Conservation (phyloP, 225 moss, liverwort and hornwort genomes). For the Marchantia paleacea region DNA sequence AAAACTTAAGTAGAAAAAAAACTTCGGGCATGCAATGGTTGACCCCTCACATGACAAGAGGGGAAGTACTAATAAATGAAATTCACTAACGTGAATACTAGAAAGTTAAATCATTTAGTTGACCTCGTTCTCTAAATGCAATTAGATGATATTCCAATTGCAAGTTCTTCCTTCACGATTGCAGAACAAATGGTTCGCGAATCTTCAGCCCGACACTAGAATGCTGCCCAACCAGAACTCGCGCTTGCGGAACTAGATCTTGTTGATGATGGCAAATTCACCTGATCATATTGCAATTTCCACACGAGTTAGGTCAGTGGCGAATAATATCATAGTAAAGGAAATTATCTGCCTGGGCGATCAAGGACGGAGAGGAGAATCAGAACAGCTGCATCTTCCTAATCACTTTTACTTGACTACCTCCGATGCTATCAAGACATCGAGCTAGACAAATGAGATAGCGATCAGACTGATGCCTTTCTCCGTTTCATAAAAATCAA, state of each 20-base stretch:
- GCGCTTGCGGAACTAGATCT: conserved; percentile 34
- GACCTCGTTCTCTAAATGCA: conserved; percentile 15
- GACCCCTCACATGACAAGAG: background rate
- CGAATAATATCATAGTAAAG: background rate
- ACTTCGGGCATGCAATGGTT: background rate
- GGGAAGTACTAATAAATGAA: conserved; percentile 13
- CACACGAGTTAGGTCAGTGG: background rate
- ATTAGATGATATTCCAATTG: conserved; percentile 11
- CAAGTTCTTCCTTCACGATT: background rate
- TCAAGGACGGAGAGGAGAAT: background rate
- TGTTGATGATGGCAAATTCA: conserved; percentile 36
- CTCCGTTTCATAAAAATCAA: too few species aligned
- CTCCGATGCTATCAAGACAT: too few species aligned
- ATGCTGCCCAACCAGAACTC: conserved; percentile 52
- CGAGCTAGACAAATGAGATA: too few species aligned
- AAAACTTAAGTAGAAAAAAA: background rate
- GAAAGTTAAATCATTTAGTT: conserved; percentile 17
- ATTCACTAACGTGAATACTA: conserved; percentile 5
- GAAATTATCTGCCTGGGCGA: background rate
- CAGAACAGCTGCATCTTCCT: too few species aligned
- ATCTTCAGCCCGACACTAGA: conserved; percentile 20
- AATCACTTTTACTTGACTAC: too few species aligned
- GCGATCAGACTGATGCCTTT: too few species aligned
- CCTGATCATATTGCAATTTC: conserved; percentile 23
- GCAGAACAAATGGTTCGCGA: conserved; percentile 2